Base-by-base conservation (phyloP, 352 stramenopile species). In the Vaucheria bursata region DNA sequence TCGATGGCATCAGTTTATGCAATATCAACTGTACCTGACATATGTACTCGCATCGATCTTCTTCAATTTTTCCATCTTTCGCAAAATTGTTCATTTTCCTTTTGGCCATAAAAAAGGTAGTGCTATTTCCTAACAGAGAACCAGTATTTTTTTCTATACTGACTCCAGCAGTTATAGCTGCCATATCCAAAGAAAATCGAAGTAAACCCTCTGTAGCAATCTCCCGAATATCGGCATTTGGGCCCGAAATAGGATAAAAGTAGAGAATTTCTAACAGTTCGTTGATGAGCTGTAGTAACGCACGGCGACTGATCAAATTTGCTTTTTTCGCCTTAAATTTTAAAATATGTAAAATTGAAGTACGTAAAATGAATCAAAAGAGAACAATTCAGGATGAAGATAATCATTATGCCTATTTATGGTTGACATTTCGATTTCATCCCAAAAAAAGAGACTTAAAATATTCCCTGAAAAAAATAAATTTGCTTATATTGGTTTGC, bases 11-110 rank as follows among this genome's bases (percentile, higher is more conserved):
- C n/a, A n/a, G n/a, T n/a, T n/a, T n/a, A n/a, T n/a, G n/a, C n/a
- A n/a, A n/a, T n/a, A n/a, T n/a, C n/a, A n/a, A n/a, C n/a, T n/a
- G 53, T 34, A 68, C 53, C 53, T 68, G 53, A 7, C 53, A 68
- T 34, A 68, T 34, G 8, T 68, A 68, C 31, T 68, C 53, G 53
- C 53, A 68, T 31, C 53, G 53, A 34, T 68, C 53, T 2, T 7
- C 53, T 34, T 68, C 53, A 2, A 68, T 2, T 2, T 34, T 31
- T 2, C 53, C 53, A 2, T 2, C 2, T 2, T 2, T 34, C 2
- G 53, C 53, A 2, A 7, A 2, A 2, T 31, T 34, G 2, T 34
- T 7, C 53, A 68, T 31, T 34, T 34, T 31, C 53, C 2, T 7
- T 7, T 31, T 34, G 31, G 2, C 6, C 53, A 31, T 34, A 7